phyloP scores from a whole-genome alignment of 352 stramenopile species.

The Achlya hypogyna region DNA sequence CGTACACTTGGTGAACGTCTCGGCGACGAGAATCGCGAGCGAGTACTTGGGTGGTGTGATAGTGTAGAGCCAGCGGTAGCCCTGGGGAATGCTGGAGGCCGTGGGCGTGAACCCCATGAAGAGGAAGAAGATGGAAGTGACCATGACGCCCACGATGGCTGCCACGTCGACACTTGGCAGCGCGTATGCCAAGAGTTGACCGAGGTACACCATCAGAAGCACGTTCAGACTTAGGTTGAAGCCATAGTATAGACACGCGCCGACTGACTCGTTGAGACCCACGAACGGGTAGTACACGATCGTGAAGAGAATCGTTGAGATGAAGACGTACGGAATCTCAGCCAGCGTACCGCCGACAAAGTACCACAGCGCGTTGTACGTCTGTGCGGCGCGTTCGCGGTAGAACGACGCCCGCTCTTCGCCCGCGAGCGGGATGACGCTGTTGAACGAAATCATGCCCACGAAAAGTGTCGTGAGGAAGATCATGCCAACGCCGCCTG shows the following conservation, averaged over 20 bases:
- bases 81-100: conserved; percentile 1
- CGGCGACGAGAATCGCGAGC: background rate
- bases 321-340: conserved; percentile 38
- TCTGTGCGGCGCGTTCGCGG: conserved; percentile 81
- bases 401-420: conserved; percentile 88
- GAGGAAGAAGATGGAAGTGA: conserved; percentile 36
- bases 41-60: conserved; percentile 5
- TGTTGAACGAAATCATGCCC: too few species aligned
- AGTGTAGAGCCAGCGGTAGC: conserved; percentile 16
- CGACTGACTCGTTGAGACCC: too few species aligned
- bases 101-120: conserved; percentile 21
- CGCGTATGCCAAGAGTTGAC: conserved; percentile 56
- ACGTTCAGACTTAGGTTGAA: conserved; percentile 34
- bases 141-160: conserved; percentile 29
- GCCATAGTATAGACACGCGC: conserved; percentile 63
- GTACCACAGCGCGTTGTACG: conserved; percentile 82
- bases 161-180: conserved; percentile 38
- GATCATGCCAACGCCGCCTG: conserved; percentile 71
- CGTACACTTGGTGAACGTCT: conserved; percentile 7
- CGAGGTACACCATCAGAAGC: conserved; percentile 43
- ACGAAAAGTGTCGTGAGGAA: conserved; percentile 71
- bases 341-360: conserved; percentile 63
- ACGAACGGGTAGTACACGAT: conserved; percentile 42
- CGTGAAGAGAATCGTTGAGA: conserved; percentile 34
- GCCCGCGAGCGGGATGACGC: too few species aligned